phyloP scores from a whole-genome alignment of 2,329 filamentous ascomycete genomes.

The Paracoccidioides brasiliensis region DNA sequence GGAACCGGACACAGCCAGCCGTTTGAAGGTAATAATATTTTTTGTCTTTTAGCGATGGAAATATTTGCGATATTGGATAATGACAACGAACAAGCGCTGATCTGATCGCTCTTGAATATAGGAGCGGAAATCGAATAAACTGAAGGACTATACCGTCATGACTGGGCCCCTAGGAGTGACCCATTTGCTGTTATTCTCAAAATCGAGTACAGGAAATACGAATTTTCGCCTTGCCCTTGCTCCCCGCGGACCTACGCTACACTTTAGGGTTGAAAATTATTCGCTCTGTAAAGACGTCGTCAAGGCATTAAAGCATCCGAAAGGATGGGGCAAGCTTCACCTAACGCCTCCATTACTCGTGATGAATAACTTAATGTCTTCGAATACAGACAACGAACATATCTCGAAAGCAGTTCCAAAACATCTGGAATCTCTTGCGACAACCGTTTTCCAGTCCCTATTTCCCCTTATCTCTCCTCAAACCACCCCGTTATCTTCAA shows the following conservation, averaged over 20 bases:
- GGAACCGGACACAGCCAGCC: constrained; percentile 84
- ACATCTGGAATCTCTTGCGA: constrained; percentile 84
- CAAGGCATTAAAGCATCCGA: constrained; percentile 68
- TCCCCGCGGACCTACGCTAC: constrained; percentile 79
- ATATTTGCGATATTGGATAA: constrained; percentile 2
- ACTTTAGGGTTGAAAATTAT: constrained; percentile 92
- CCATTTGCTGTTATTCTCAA: constrained; percentile 84
- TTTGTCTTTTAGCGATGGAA: neutral
- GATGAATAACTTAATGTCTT: constrained; percentile 90
- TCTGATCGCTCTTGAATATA: constrained; percentile 13
- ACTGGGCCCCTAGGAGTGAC: constrained; percentile 85
- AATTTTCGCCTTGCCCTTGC: constrained; percentile 80
- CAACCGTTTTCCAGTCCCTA: constrained; percentile 87
- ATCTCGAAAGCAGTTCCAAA: constrained; percentile 62
- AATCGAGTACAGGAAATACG: constrained; percentile 78
- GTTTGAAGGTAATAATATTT: constrained; percentile 49
- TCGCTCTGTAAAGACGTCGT: constrained; percentile 85
- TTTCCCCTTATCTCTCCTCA: constrained; percentile 94
- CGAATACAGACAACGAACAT: constrained; percentile 41
- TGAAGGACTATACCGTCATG: constrained; percentile 92
- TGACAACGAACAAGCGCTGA: neutral
- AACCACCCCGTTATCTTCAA: constrained; percentile 77
- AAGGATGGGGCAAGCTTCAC: constrained; percentile 73
- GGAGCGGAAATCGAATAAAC: constrained; percentile 74
- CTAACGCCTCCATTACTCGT: constrained; percentile 77